Base-by-base conservation (phyloP, 2,329 filamentous ascomycete genomes). In the Colletotrichum camelliae region DNA sequence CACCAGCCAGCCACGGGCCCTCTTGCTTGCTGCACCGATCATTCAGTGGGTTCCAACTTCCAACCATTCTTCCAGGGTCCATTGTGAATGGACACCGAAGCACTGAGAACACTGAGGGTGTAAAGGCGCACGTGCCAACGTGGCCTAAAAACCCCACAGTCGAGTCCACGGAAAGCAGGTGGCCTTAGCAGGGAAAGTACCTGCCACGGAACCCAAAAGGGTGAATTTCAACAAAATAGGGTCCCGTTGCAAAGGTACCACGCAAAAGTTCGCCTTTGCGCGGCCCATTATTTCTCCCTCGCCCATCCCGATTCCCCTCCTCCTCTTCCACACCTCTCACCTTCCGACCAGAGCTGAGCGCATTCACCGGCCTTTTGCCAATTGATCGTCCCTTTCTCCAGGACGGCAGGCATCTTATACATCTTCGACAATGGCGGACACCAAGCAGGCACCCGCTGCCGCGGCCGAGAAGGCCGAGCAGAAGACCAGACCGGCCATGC, bases 401-500 rank as follows among this genome's bases (percentile, higher is more conserved):
- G 35, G 62, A 39, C 60, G 48, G 48, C 67, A 67, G 64, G 60
- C 39, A 62, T n/a, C 12, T 65, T 52, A 48, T 33, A 71, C 35
- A 68, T 72, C 74, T 68, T 74, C 74, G 29, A 85, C 72, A 73
- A 91, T 91, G 89, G 87, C 89, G 73, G 87, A 90, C 70, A 82
- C 84, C 78, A 87, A 87, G 85, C 85, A 88, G 77, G 85, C 88
- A 72, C 84, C 87, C 73, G 84, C 86, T 77, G 83, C 88, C 64
- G 84, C 89, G 72, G 83, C 88, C 76, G 84, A 87, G 77, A 85
- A 84, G 80, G 85, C 85, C 72, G 83, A 87, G 77, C 82, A 83
- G 75, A 85, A 86, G 78, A 83, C 87, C 82, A 95, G 93, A 87
- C 96, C 96, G 70, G 91, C 94, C 86, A 95, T 94, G 90, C 97